A percentile compares a stretch with the other conserved stretches of the same genome.
These are phyloP conservation scores for Myriosclerotinia scirpicola DNA, from an alignment of 2,329 filamentous ascomycete genomes.

Conservation along the genomic window DNA sequence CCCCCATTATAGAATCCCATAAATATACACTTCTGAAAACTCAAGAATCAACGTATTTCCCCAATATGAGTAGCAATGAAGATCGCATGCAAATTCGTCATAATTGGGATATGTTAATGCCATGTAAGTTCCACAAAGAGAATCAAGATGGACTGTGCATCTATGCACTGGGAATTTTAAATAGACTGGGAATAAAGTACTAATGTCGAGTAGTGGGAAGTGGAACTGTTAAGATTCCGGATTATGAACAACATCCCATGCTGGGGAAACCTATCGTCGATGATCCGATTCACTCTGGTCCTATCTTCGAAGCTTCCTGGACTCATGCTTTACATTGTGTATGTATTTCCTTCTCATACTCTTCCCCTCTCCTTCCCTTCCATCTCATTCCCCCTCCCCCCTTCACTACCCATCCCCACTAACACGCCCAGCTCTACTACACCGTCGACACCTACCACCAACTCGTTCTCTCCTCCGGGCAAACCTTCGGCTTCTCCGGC, in stretches of 20 bases:
- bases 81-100: slow-evolving; percentile 39
- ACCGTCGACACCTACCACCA: slow-evolving; percentile 42
- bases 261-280: slow-evolving; percentile 40
- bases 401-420: neutral
- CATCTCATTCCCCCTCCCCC: neutral
- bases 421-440: slow-evolving; percentile 36
- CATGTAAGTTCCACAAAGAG: slow-evolving; percentile 29
- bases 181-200: neutral
- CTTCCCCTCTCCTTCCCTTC: neutral
- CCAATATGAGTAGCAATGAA: slow-evolving; percentile 39
- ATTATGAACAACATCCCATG: slow-evolving; percentile 39
- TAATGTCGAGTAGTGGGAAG: slow-evolving; percentile 34
- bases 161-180: neutral
- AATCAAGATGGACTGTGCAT: too few relatives aligned
- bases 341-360: neutral
- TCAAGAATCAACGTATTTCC: slow-evolving; percentile 38
- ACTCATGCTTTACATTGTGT: slow-evolving; percentile 42
- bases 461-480: slow-evolving; percentile 33
- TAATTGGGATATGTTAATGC: slow-evolving; percentile 42
- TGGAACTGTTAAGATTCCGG: slow-evolving; percentile 39
- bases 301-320: slow-evolving; percentile 41
- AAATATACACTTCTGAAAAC: slow-evolving; percentile 38
- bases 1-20: slow-evolving; percentile 30
- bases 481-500: slow-evolving; percentile 37
- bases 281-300: slow-evolving; percentile 39